These are phyloP conservation scores for Stentor coeruleus DNA, from an alignment of 73 alveolate species.

Conservation along the genomic window DNA sequence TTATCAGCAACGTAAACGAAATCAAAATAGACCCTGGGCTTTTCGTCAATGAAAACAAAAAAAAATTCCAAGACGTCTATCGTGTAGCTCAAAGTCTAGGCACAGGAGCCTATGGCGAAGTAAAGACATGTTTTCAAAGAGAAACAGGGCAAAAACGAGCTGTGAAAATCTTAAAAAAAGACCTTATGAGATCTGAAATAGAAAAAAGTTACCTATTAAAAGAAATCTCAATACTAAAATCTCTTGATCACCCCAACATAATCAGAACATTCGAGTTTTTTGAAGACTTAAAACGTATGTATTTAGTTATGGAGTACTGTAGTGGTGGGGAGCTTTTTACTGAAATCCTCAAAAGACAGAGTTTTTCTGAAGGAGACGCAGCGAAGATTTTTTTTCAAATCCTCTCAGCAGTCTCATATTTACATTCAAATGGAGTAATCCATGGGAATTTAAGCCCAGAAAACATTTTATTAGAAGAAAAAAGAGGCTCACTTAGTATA, in stretches of 20 bases:
- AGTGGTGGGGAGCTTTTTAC: conserved; percentile 12
- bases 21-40: too few relatives aligned
- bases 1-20: too few relatives aligned
- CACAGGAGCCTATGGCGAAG: background rate
- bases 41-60: background rate
- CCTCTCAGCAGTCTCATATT: conserved; percentile 25
- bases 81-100: background rate
- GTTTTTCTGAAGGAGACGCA: background rate
- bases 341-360: background rate
- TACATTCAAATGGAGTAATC: conserved; percentile 28
- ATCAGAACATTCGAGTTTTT: background rate
- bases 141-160: conserved; percentile 1
- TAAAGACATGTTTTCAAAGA: background rate
- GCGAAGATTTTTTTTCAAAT: conserved; percentile 23
- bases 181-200: background rate
- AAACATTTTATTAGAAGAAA: conserved; percentile 32
- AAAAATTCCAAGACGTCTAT: background rate
- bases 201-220: background rate
- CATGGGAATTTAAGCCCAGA: conserved; percentile 46
- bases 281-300: conserved; percentile 9
- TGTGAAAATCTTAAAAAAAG: conserved; percentile 18
- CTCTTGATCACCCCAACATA: conserved; percentile 5
- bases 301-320: conserved; percentile 6
- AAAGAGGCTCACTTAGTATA: background rate
- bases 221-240: background rate